Base-by-base conservation (phyloP, 208 protist species). In the Herpetomonas samuelpessoai region DNA sequence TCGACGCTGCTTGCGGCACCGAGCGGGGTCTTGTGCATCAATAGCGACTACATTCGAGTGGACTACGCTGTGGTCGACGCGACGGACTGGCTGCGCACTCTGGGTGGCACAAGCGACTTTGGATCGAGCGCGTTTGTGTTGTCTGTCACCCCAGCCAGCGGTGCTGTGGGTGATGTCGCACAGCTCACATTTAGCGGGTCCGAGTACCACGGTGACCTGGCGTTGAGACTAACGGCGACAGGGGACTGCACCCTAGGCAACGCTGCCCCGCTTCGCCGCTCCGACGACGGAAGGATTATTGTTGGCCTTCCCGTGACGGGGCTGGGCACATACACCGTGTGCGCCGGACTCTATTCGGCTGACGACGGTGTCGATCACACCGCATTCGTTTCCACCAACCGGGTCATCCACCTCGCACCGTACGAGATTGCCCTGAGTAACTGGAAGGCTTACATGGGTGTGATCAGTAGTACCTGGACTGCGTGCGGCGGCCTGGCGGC, bases 1-100 rank as follows among this genome's bases (percentile, higher is more conserved):
- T 72, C 76, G 10, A 31, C 85, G 9, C 53, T 57, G 46, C 62
- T 86, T 6, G 67, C 57, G 25, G 45, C 76, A 46, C 21, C 66
- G 2, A 57, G 54, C 10, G 83, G 83, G 46, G 66, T 91, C 30
- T 45, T 91, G 22, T 91, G 83, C 56, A 57, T 68, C 4, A 64
- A 64, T 10, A 45, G 27, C 2, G 50, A 58, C 39, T 91, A 91
- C 66, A 56, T 86, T 45, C 71, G 76, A 22, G 57, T 91, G 16
- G 79, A 91, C 65, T 91, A 91, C 63, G 38, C 51, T 24, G 61
- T 86, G 19, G 39, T 79, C 26, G 70, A 74, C 28, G 58, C 79
- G 21, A 50, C 22, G 14, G 45, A 52, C 24, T 80, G 76, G 70
- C 69, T 91, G 21, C 28, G 51, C 19, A 65, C 65, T 0, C 47